Conservation (phyloP, 2,329 filamentous ascomycete species). For the Claviceps sp. region DNA sequence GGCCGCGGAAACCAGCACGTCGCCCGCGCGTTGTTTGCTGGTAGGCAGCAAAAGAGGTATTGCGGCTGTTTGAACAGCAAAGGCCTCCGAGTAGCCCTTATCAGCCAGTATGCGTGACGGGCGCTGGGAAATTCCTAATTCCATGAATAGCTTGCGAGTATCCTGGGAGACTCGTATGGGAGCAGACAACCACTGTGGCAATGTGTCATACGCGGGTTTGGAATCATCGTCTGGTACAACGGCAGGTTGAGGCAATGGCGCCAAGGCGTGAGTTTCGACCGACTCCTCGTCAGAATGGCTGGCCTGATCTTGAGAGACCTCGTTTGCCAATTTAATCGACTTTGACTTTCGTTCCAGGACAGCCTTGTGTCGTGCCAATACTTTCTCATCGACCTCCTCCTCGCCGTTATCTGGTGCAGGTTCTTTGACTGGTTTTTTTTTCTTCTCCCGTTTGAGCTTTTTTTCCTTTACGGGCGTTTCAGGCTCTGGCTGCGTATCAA, state of each 20-base stretch:
- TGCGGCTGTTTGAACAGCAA: conserved; percentile 35
- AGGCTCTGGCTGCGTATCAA: neutral
- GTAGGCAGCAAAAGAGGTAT: conserved; percentile 66
- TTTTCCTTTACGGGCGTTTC: neutral
- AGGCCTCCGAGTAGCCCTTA: conserved; percentile 34
- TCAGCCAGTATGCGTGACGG: conserved; percentile 48
- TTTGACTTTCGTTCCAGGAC: conserved; percentile 43
- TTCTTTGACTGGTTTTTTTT: conserved; percentile 17
- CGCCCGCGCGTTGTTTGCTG: conserved; percentile 48
- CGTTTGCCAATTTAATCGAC: conserved; percentile 35
- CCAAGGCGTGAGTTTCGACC: conserved; percentile 52
- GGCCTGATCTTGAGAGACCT: conserved; percentile 20
- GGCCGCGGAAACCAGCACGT: conserved; percentile 80
- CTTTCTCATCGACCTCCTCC: conserved; percentile 14
- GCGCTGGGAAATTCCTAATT: conserved; percentile 48
- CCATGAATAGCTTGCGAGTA: conserved; percentile 44
- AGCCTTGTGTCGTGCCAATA: conserved; percentile 30
- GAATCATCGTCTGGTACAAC: conserved; percentile 42
- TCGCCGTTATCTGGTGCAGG: conserved; percentile 8
- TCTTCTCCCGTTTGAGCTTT: conserved; percentile 4
- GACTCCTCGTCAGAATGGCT: conserved; percentile 19
- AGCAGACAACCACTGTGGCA: conserved; percentile 68
- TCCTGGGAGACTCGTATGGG: conserved; percentile 56
- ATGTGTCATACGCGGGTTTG: conserved; percentile 57
- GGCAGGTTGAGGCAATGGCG: conserved; percentile 69